A percentile compares a stretch with the other conserved stretches of the same genome.
Conservation (phyloP, 2,329 filamentous ascomycete genomes). For the Aspergillus fumigatus region DNA sequence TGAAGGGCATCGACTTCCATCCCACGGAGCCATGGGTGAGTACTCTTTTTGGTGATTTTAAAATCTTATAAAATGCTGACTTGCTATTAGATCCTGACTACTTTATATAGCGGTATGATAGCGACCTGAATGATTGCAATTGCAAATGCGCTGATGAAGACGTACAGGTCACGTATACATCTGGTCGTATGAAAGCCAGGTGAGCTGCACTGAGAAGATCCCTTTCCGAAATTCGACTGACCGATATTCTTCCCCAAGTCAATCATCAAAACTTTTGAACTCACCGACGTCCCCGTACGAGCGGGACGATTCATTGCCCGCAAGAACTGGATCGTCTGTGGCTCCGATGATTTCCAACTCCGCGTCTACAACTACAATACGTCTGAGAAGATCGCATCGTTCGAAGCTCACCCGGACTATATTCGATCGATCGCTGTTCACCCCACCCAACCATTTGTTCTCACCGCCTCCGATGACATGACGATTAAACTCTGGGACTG, state of each 20-base stretch:
- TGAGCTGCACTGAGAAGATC: slow-evolving; percentile 23
- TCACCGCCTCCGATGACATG: slow-evolving; percentile 97
- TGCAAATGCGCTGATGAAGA: slow-evolving; percentile 22
- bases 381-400: slow-evolving; percentile 94
- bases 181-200: slow-evolving; percentile 95
- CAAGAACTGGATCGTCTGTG: slow-evolving; percentile 99
- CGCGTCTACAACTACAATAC: slow-evolving; percentile 99
- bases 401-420: slow-evolving; percentile 97
- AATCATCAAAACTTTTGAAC: slow-evolving; percentile 97
- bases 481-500: slow-evolving; percentile 99
- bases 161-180: slow-evolving; percentile 92
- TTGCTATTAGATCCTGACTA: slow-evolving; percentile 67
- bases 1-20: slow-evolving; percentile 97
- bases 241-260: slow-evolving; percentile 45
- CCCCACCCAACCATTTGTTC: slow-evolving; percentile 88
- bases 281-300: slow-evolving; percentile 95
- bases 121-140: neutral
- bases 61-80: slow-evolving; percentile 18
- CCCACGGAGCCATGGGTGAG: slow-evolving; percentile 90
- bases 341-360: slow-evolving; percentile 83
- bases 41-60: slow-evolving; percentile 4
- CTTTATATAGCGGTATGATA: slow-evolving; percentile 81
- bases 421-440: slow-evolving; percentile 96
- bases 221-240: slow-evolving; percentile 9
- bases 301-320: slow-evolving; percentile 93